Percentiles rank a stretch among this genome's conserved stretches.
phyloP scores from a whole-genome alignment of 2,329 filamentous ascomycete genomes.

The Phialophora macrospora region DNA sequence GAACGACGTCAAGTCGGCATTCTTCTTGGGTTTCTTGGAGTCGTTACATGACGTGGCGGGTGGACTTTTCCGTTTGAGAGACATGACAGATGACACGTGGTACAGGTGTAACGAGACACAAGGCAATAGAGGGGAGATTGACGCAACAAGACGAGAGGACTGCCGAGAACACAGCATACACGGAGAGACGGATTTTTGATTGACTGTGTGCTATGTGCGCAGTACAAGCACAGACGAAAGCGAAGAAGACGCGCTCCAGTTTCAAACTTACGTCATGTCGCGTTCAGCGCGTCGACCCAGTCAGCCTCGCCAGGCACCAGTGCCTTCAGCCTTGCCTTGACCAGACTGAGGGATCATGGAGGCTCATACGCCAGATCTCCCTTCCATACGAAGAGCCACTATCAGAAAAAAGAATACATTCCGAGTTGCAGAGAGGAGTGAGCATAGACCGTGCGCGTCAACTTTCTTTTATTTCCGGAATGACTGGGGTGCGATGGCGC shows the following conservation, averaged over 20 bases:
- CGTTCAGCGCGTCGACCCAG: not conserved
- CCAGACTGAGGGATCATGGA: too few species aligned
- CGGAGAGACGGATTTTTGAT: not conserved
- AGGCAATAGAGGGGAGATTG: not conserved
- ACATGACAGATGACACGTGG: constrained; percentile 15
- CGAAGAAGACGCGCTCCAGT: not conserved
- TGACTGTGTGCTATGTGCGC: too few species aligned
- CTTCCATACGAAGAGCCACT: not conserved
- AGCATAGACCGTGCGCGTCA: not conserved
- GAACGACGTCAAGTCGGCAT: constrained; percentile 85
- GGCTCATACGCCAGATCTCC: too few species aligned
- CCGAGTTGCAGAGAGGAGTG: not conserved
- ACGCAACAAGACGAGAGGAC: not conserved
- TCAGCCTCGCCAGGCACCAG: not conserved
- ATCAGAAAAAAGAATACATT: not conserved
- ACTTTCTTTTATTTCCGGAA: not conserved
- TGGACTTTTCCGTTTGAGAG: constrained; percentile 37
- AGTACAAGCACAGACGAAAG: too few species aligned
- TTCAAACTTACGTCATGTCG: not conserved
- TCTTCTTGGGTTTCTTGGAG: constrained; percentile 72
- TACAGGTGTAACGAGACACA: not conserved
- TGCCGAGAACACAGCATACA: constrained; percentile 11
- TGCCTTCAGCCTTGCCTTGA: not conserved
- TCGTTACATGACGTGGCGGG: constrained; percentile 48
- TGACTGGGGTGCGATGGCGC: not conserved